Conservation (phyloP, 805 yeast species). For the Saturnispora sanitii region DNA sequence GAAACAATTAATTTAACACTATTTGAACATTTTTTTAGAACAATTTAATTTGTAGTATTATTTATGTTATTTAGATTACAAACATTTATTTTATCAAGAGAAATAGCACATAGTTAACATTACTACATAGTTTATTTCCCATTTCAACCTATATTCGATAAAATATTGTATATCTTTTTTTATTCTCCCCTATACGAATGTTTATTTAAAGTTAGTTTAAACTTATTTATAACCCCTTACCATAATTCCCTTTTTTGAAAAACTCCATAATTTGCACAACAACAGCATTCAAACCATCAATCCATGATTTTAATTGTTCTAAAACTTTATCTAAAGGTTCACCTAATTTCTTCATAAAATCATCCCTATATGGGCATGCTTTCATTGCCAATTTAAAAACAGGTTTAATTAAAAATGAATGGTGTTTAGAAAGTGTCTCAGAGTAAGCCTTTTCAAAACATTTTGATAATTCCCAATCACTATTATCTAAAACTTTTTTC, state of each 20-base stretch:
- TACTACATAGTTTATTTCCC: too few relatives aligned
- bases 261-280: slow-evolving; percentile 67
- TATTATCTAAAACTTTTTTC: slow-evolving; percentile 63
- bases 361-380: slow-evolving; percentile 87
- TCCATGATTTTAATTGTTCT: slow-evolving; percentile 62
- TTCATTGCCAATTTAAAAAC: slow-evolving; percentile 90
- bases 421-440: slow-evolving; percentile 73
- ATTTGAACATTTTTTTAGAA: too few relatives aligned
- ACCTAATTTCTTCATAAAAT: slow-evolving; percentile 75
- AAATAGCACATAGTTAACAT: too few relatives aligned
- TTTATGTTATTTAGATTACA: too few relatives aligned
- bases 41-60: too few relatives aligned
- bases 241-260: slow-evolving; percentile 72
- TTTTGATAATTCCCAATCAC: slow-evolving; percentile 54
- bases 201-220: not conserved
- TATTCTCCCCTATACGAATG: not conserved
- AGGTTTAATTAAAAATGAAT: slow-evolving; percentile 73
- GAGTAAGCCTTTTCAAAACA: slow-evolving; percentile 80
- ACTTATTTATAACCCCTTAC: slow-evolving; percentile 62
- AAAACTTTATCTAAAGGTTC: slow-evolving; percentile 58
- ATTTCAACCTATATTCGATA: too few relatives aligned
- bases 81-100: too few relatives aligned
- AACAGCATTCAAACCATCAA: slow-evolving; percentile 62
- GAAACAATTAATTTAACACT: too few relatives aligned
- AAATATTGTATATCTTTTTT: too few relatives aligned